Evolutionary conservation across 2,329 filamentous ascomycete genomes (phyloP).

Genomic region (Alternaria postmessia): DNA sequence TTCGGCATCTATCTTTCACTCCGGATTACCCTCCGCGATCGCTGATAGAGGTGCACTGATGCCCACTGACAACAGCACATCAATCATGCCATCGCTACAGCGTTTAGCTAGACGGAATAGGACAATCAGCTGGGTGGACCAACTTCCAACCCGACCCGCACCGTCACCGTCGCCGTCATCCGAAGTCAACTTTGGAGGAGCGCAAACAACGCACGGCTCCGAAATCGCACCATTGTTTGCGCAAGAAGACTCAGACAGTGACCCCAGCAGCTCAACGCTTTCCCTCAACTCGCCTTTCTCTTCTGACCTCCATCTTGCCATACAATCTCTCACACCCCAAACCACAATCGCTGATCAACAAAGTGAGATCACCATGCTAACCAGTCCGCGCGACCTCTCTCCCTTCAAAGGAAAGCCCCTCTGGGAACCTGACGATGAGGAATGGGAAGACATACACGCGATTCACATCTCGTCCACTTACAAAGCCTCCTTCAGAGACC

Average conservation of each 20-base stretch:
- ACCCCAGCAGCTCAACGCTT: background rate
- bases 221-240: background rate
- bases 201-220: background rate
- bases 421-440: conserved; percentile 23
- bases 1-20: background rate
- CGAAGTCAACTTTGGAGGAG: background rate
- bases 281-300: background rate
- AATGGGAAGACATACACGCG: conserved; percentile 18
- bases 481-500: conserved; percentile 10
- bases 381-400: background rate
- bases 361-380: background rate
- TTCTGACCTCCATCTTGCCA: background rate
- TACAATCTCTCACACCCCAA: background rate
- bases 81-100: background rate
- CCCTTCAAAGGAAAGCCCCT: conserved; percentile 3
- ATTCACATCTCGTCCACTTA: conserved; percentile 12
- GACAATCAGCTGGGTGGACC: conserved; percentile 1
- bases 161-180: background rate
- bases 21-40: background rate
- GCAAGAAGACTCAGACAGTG: background rate
- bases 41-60: background rate
- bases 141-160: background rate
- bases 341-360: background rate
- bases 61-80: background rate
- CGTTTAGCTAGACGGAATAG: background rate